Percentiles rank a stretch among this genome's conserved stretches.
Evolutionary conservation across 2,329 filamentous ascomycete species (phyloP).

Genomic region (Ceratocystis papillata): DNA sequence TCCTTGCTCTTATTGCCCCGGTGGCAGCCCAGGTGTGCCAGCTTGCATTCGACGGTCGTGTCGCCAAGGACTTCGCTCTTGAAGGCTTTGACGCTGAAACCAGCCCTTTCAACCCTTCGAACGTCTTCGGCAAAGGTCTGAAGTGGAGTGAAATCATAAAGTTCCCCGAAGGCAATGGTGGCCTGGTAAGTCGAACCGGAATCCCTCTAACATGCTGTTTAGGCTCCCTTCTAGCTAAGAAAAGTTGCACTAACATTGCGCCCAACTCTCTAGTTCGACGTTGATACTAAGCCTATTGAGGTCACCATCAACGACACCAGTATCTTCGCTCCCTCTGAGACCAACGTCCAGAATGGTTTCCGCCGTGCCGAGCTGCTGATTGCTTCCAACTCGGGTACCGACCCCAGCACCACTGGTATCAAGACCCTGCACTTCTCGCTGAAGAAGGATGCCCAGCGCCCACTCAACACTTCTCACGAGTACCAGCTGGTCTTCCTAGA

Average conservation of each 20-base stretch:
- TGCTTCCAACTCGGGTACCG: constrained; percentile 40
- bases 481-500: constrained; percentile 47
- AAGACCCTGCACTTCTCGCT: constrained; percentile 54
- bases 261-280: constrained; percentile 34
- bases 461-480: constrained; percentile 50
- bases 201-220: too few species aligned
- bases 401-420: constrained; percentile 42
- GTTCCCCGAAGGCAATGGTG: constrained; percentile 34
- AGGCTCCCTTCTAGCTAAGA: background rate
- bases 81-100: constrained; percentile 34
- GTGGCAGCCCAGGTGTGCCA: constrained; percentile 24
- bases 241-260: constrained; percentile 10
- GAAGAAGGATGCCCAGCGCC: constrained; percentile 40
- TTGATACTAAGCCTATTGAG: constrained; percentile 38
- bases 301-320: constrained; percentile 48
- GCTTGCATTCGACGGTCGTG: constrained; percentile 37
- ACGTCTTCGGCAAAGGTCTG: constrained; percentile 43
- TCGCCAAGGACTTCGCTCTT: constrained; percentile 33
- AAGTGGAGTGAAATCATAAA: constrained; percentile 42
- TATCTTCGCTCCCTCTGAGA: constrained; percentile 44
- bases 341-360: constrained; percentile 47
- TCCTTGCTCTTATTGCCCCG: constrained; percentile 28
- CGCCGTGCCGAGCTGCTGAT: constrained; percentile 48
- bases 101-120: constrained; percentile 41
- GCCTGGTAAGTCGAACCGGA: constrained; percentile 31